phyloP scores from a whole-genome alignment of 1,139 yeast species.

The Suhomyces taliae region DNA sequence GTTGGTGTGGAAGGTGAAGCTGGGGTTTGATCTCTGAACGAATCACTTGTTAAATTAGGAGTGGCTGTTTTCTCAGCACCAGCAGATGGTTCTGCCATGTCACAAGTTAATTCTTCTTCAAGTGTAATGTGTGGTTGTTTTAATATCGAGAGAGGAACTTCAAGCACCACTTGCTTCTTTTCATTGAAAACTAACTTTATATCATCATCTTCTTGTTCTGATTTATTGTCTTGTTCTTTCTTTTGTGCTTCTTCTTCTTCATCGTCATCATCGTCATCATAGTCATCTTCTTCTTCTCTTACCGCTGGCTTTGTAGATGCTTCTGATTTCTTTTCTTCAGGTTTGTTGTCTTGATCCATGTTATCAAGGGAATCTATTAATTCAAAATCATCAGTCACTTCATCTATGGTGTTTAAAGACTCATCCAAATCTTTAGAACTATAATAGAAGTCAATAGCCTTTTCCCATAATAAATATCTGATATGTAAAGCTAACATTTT shows the following conservation, averaged over 20 bases:
- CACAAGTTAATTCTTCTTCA: constrained; percentile 7
- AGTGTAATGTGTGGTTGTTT: constrained; percentile 9
- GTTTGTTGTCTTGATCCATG: constrained; percentile 18
- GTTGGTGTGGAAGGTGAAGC: constrained; percentile 4
- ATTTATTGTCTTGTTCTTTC: constrained; percentile 16
- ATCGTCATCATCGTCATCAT: constrained; percentile 36
- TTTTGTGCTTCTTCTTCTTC: constrained; percentile 28
- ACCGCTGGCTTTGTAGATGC: constrained; percentile 21
- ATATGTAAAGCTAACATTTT: constrained; percentile 61
- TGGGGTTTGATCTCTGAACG: constrained; percentile 6
- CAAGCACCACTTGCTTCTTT: constrained; percentile 30
- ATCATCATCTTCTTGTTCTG: not conserved
- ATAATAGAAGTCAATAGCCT: constrained; percentile 61
- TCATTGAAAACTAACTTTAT: constrained; percentile 20
- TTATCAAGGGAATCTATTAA: constrained; percentile 36
- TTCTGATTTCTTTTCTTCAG: constrained; percentile 18
- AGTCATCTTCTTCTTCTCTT: constrained; percentile 43
- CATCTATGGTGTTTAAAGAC: constrained; percentile 29
- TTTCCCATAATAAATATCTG: constrained; percentile 71
- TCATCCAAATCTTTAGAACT: constrained; percentile 29
- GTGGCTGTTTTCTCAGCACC: constrained; percentile 3
- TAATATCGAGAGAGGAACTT: constrained; percentile 31
- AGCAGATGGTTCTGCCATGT: constrained; percentile 10
- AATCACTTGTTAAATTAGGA: constrained; percentile 2
- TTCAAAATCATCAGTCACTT: constrained; percentile 39